Conservation (phyloP, 805 yeast species). For the Yamadazyma kitorensis region DNA sequence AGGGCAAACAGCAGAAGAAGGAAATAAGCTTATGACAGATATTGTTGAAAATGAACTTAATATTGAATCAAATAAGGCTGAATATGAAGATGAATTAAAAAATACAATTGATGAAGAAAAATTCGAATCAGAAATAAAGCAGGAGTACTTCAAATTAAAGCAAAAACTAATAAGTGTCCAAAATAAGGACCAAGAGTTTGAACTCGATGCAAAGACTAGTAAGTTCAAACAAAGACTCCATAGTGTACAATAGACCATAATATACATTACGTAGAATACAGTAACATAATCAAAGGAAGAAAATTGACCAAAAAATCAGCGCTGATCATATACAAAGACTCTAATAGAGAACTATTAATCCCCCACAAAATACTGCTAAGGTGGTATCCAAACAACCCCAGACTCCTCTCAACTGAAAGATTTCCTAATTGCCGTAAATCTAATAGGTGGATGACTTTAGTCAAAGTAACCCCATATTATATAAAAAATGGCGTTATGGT, state of each 20-base stretch:
- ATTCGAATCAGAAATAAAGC: slow-evolving; percentile 46
- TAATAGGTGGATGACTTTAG: too few species aligned
- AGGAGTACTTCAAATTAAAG: slow-evolving; percentile 28
- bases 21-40: slow-evolving; percentile 6
- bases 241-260: not conserved
- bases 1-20: slow-evolving; percentile 1
- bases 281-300: too few species aligned
- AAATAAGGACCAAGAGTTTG: slow-evolving; percentile 3
- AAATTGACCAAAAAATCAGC: too few species aligned
- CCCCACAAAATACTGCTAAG: too few species aligned
- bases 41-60: slow-evolving; percentile 22
- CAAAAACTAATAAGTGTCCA: slow-evolving; percentile 5
- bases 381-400: too few species aligned
- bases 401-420: too few species aligned
- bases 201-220: slow-evolving; percentile 8
- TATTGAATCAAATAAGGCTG: slow-evolving; percentile 17
- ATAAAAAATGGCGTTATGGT: too few species aligned
- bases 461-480: too few species aligned
- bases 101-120: slow-evolving; percentile 22
- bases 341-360: too few species aligned
- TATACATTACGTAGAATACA: too few species aligned
- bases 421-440: too few species aligned
- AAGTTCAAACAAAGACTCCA: slow-evolving; percentile 12
- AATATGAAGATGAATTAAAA: slow-evolving; percentile 9
- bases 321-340: too few species aligned